Base-by-base conservation (phyloP, 2,329 filamentous ascomycete species). In the Tolypocladium inflatum region DNA sequence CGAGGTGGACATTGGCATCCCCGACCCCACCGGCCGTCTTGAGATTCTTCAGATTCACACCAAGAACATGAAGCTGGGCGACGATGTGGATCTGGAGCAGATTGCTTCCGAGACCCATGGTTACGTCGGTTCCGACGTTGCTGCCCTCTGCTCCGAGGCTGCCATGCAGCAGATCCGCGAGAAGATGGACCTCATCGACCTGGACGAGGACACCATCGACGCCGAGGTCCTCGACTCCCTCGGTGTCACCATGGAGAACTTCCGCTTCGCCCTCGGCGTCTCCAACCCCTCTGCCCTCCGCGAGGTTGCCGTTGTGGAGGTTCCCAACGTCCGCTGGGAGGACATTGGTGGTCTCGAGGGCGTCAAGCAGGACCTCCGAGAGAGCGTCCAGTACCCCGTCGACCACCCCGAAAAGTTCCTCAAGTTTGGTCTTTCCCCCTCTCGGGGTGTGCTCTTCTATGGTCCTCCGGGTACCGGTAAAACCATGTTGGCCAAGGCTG, bases 121-220 rank as follows among this genome's bases (percentile, higher is more conserved):
- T 79, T 99, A 97, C 69, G 94, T 99, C 65, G 94, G 94, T 80
- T 97, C 94, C 38, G 94, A 99, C 87, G 82, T 99, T 74, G 94
- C 94, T 60, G 96, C 94, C 37, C 90, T 99, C 61, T 99, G 94
- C 80, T 99, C 94, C 8, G 94, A 99, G 78, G 94, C 94, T 72
- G 94, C 94, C 63, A 99, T 99, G 94, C 94, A 99, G 76, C 94
- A 99, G 79, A 99, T 99, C 76, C 93, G 94, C 79, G 94, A 99
- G 79, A 99, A 99, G 88, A 99, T 99, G 94, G 94, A 99, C 73
- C 85, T 99, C 63, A 99, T 99, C 66, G 94, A 99, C 76, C 84
- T 99, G 39, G 94, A 99, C 64, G 94, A 99, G 79, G 94, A 99
- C 71, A 99, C 94, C 62, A 99, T 99, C 63, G 94, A 99, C 68